These are phyloP conservation scores for Lactuca saligna DNA, from an alignment of 129 eudicot species.

Conservation along the genomic window DNA sequence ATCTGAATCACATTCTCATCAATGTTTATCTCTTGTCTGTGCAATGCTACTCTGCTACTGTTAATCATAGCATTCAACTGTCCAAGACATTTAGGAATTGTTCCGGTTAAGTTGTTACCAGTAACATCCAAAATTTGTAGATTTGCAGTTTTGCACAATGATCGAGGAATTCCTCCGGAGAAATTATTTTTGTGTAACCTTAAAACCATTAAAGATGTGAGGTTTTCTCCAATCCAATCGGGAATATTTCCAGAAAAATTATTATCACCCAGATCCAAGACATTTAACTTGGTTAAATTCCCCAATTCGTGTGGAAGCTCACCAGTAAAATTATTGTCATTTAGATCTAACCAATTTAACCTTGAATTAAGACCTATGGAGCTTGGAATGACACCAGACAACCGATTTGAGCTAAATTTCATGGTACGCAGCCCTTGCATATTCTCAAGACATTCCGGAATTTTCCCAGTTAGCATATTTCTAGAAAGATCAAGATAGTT, in stretches of 20 bases:
- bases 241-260: not conserved
- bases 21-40: too few species aligned
- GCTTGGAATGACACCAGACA: not conserved
- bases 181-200: too few species aligned
- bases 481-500: too few species aligned
- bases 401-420: too few species aligned
- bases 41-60: too few species aligned
- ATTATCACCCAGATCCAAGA: constrained; percentile 20
- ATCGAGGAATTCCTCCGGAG: constrained; percentile 1
- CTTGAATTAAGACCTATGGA: not conserved
- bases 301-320: not conserved
- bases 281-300: not conserved
- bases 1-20: too few species aligned
- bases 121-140: not conserved
- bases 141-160: not conserved
- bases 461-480: not conserved
- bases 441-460: not conserved
- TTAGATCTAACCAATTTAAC: not conserved
- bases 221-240: not conserved
- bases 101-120: too few species aligned
- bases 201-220: not conserved
- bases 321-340: not conserved
- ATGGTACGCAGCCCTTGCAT: not conserved
- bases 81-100: not conserved
- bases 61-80: not conserved